phyloP scores from a whole-genome alignment of 495 filamentous ascomycete genomes.

The Penicillium maclennaniae region DNA sequence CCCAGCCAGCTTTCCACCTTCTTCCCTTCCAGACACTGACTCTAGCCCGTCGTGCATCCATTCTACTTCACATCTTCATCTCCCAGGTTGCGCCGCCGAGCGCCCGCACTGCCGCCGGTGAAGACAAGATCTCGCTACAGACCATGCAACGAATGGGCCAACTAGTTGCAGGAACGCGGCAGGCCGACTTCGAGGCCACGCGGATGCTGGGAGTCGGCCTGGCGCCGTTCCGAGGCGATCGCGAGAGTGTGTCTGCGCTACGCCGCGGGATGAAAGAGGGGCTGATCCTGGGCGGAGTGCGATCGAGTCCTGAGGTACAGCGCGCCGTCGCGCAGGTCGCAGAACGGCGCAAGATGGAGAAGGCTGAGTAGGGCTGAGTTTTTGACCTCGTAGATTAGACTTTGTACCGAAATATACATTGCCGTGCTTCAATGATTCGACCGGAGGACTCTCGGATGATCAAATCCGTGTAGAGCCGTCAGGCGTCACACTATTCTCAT shows the following conservation, averaged over 20 bases:
- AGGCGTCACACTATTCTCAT: not conserved
- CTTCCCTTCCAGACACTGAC: constrained; percentile 84
- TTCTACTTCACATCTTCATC: constrained; percentile 87
- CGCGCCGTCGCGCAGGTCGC: constrained; percentile 64
- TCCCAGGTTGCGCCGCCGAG: constrained; percentile 60
- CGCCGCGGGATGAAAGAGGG: constrained; percentile 69
- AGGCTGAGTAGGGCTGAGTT: constrained; percentile 19
- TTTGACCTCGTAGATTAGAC: not conserved
- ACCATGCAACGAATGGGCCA: constrained; percentile 41
- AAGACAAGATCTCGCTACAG: constrained; percentile 27
- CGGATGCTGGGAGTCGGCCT: constrained; percentile 72
- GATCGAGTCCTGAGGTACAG: constrained; percentile 69
- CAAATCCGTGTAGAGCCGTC: not conserved
- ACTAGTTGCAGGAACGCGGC: constrained; percentile 44
- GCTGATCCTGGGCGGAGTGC: constrained; percentile 69
- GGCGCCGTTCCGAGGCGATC: constrained; percentile 76
- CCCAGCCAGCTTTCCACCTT: constrained; percentile 52
- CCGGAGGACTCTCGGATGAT: not conserved
- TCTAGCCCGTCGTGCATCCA: constrained; percentile 69
- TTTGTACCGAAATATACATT: constrained; percentile 1
- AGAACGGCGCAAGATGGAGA: constrained; percentile 45
- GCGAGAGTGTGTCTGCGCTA: constrained; percentile 53
- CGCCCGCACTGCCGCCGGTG: not conserved
- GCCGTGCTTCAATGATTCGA: not conserved
- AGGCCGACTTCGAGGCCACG: constrained; percentile 62